Evolutionary conservation across 257 asterid genomes (phyloP).

Genomic region (Solanum acaule): DNA sequence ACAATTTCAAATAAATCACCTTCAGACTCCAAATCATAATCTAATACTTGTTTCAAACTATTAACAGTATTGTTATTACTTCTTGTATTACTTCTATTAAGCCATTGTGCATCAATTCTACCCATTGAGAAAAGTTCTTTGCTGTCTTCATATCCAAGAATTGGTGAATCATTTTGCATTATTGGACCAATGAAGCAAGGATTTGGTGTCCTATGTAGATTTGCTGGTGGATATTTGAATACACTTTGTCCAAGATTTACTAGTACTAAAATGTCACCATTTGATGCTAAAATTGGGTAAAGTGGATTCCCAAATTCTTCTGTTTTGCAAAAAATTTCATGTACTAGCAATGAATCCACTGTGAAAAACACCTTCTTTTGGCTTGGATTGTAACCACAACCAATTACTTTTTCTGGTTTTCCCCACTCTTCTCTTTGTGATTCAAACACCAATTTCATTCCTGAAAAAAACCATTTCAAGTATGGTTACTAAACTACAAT

Average conservation of each 20-base stretch:
- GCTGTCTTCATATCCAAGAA: slow-evolving; percentile 69
- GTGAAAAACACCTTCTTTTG: slow-evolving; percentile 77
- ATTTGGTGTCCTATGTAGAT: slow-evolving; percentile 58
- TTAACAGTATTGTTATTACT: slow-evolving; percentile 41
- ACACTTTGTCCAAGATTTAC: slow-evolving; percentile 86
- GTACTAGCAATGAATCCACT: slow-evolving; percentile 52
- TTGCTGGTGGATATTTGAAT: slow-evolving; percentile 46
- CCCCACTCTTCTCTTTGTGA: slow-evolving; percentile 53
- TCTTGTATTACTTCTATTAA: slow-evolving; percentile 41
- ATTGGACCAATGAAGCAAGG: slow-evolving; percentile 70
- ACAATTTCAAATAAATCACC: slow-evolving; percentile 88
- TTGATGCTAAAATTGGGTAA: slow-evolving; percentile 72
- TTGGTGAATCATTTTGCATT: slow-evolving; percentile 28
- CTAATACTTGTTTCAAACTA: slow-evolving; percentile 23
- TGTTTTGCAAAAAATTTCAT: slow-evolving; percentile 65
- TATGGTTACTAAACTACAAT: background rate
- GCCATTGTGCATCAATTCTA: slow-evolving; percentile 72
- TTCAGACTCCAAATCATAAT: slow-evolving; percentile 63
- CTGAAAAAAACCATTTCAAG: slow-evolving; percentile 14
- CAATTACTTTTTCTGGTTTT: slow-evolving; percentile 38
- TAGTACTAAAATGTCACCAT: slow-evolving; percentile 30
- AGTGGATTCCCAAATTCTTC: slow-evolving; percentile 57
- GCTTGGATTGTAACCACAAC: slow-evolving; percentile 78
- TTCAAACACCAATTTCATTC: slow-evolving; percentile 45
- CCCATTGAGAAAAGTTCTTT: slow-evolving; percentile 95